Base-by-base conservation (phyloP, 345 rosid genomes). In the Kandelia obovata region DNA sequence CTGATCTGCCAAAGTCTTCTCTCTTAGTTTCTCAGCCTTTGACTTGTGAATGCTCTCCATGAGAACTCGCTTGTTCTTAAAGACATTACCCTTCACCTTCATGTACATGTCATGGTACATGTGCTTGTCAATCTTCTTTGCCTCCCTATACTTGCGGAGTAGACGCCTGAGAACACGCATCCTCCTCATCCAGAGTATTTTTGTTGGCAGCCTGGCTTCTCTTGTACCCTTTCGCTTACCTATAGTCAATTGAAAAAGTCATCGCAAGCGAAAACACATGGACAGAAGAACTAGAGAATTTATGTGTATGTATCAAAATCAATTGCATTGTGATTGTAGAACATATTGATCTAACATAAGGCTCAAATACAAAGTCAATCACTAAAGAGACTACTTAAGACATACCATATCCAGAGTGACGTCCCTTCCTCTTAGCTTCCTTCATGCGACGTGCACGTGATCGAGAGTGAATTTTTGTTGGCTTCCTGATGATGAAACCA, bases 41-140 rank as follows among this genome's bases (percentile, higher is more conserved):
- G 93, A 83, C 61, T 89, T 91, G 92, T 94, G 97, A 60, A 94
- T 94, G 62, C 95, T 89, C 75, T 94, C 99, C 99, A 94, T 94
- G 64, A 94, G 77, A 13, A 94, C 99, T 63, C 97, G 82, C 84
- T 94, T 94, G 86, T 94, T 94, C 86, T 94, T 94, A 55, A 84
- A 94, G 13, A 92, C 98, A 58, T 94, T 94, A 75, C 98, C 98
- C 83, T 94, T 94, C 51, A 89, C 97, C 76, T 78, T 89, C 99
- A 94, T 92, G 92, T 92, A 94, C 99, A 94, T 94, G 78, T 92
- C 97, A 25, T 94, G 99, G 78, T 94, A 94, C 97, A 94, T 94
- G 69, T 94, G 99, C 74, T 75, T 94, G 82, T 94, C 99, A 78
- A 94, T 92, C 88, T 94, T 94, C 86, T 92, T 92, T 0, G 96